phyloP scores from a whole-genome alignment of 1,284 basidiomycete species.

The Erythrobasidium hasegawianum region DNA sequence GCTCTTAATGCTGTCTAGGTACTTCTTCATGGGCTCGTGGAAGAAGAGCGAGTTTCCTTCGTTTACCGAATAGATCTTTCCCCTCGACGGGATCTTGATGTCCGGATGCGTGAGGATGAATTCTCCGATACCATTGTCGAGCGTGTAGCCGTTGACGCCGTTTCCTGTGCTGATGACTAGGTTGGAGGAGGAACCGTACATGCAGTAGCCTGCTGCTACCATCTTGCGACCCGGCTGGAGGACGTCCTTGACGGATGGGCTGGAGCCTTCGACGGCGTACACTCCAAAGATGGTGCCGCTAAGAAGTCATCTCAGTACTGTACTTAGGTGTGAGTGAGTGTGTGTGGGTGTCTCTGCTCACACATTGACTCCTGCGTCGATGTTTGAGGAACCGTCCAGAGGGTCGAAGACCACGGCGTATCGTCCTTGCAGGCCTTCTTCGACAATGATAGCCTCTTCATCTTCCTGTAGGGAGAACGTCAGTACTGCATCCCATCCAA shows the following conservation, averaged over 20 bases:
- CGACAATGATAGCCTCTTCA: conserved; percentile 48
- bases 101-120: conserved; percentile 99
- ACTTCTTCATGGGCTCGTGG: conserved; percentile 75
- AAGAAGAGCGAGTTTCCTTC: conserved; percentile 97
- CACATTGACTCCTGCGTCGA: conserved; percentile 99
- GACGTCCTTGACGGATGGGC: conserved; percentile 77
- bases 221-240: conserved; percentile 91
- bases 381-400: conserved; percentile 95
- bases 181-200: conserved; percentile 98
- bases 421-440: conserved; percentile 58
- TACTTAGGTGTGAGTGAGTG: too few species aligned
- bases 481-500: too few species aligned
- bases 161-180: conserved; percentile 90
- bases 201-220: conserved; percentile 77
- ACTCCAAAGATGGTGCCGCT: conserved; percentile 96
- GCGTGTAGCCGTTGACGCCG: conserved; percentile 97
- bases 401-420: conserved; percentile 97
- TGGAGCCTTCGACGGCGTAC: conserved; percentile 72
- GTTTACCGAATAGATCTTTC: conserved; percentile 99
- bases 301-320: too few species aligned
- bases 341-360: too few species aligned
- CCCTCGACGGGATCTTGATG: conserved; percentile 86
- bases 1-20: conserved; percentile 92
- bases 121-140: conserved; percentile 91
- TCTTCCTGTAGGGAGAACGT: conserved; percentile 40